phyloP scores from a whole-genome alignment of 2,329 filamentous ascomycete genomes.

The Aspergillus versicolor region DNA sequence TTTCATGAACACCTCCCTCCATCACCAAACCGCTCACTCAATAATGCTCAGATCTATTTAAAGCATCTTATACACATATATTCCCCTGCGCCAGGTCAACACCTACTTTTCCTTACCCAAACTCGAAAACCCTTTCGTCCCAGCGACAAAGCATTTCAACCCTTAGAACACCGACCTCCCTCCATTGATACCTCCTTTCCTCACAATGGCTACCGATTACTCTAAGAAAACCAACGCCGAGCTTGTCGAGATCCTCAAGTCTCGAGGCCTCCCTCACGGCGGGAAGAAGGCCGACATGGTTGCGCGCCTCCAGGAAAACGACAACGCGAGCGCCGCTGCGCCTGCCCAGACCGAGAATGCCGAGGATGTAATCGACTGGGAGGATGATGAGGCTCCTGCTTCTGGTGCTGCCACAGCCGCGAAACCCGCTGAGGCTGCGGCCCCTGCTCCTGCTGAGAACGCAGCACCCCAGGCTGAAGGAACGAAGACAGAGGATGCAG shows the following conservation, averaged over 20 bases:
- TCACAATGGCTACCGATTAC: conserved; percentile 45
- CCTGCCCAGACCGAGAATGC: conserved; percentile 29
- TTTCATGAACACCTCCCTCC: neutral
- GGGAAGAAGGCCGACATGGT: conserved; percentile 53
- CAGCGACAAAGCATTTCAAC: neutral
- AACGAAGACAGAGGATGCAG: conserved; percentile 19
- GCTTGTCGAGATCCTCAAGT: conserved; percentile 50
- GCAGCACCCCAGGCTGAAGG: conserved; percentile 25
- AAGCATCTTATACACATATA: neutral
- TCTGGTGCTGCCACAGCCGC: conserved; percentile 21
- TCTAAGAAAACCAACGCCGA: conserved; percentile 52
- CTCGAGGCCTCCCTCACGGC: conserved; percentile 46
- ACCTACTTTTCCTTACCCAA: neutral
- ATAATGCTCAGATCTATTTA: neutral
- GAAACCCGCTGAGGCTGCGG: conserved; percentile 33
- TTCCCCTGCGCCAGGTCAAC: too few species aligned
- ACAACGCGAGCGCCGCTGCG: conserved; percentile 26
- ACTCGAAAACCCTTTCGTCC: neutral
- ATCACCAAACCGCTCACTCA: neutral
- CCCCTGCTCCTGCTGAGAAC: conserved; percentile 6
- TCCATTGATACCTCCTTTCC: neutral
- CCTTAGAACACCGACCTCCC: neutral
- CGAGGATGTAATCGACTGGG: conserved; percentile 49
- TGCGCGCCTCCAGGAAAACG: conserved; percentile 47
- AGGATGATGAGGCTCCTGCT: conserved; percentile 40